Base-by-base conservation (phyloP, 805 yeast species). In the Millerozyma miso region DNA sequence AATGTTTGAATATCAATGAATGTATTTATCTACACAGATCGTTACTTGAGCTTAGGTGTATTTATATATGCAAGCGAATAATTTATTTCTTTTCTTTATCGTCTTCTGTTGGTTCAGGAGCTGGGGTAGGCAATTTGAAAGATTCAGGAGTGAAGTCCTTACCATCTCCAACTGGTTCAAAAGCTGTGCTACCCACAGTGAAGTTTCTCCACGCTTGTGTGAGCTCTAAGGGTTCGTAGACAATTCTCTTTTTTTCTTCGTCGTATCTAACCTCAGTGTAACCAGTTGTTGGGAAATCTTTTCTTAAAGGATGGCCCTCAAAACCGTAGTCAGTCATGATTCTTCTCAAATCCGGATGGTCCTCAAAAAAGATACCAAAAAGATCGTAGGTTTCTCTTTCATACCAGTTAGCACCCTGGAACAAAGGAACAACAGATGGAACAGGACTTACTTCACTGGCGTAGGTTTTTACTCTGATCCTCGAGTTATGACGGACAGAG, bases 151-250 rank as follows among this genome's bases (percentile, higher is more conserved):
- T 80, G 52, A 74, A 79, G 62, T 88, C 95, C 48, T 78, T 74
- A 56, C 96, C 96, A 15, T 82, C 84, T 44, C 96, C 96, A 53
- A 87, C 91, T 53, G 85, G 95, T 64, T 88, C 95, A 93, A 95
- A 88, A 38, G 85, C 88, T 26, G 91, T 80, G 8, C 91, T 81
- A 37, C 95, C 96, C 37, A 86, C 95, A 19, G 85, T 73, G 71
- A 88, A 88, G 73, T 86, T 85, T 74, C 96, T 81, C 81, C 88
- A 88, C 12, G 95, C 96, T 70, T 88, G 96, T 26, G 95, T 85
- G 62, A 88, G 75, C 71, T 88, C 96, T 59, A 88, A 75, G 34
- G 96, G 96, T 67, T 86, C 95, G 65, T 88, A 88, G 15, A 88
- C 87, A 43, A 88, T 81, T 62, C 96, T 79, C 74, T 87, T 81